phyloP scores from a whole-genome alignment of 1,284 basidiomycete species.

The Golubevia sp. region DNA sequence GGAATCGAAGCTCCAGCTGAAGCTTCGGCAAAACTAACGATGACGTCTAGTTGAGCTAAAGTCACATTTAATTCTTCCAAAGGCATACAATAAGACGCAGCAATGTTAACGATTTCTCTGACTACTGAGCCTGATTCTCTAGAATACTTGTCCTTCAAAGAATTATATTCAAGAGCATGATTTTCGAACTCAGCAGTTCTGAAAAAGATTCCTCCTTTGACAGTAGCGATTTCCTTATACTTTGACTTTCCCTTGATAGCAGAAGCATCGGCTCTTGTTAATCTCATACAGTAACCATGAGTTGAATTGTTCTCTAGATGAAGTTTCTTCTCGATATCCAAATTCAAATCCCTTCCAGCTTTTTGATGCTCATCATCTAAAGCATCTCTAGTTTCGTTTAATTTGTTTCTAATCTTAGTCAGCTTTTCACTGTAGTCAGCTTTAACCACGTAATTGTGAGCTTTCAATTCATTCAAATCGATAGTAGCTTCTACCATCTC shows the following conservation, averaged over 20 bases:
- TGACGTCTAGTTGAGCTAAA: slow-evolving; percentile 88
- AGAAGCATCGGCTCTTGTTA: slow-evolving; percentile 77
- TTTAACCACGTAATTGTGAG: slow-evolving; percentile 89
- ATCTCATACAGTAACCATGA: slow-evolving; percentile 90
- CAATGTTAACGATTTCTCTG: slow-evolving; percentile 90
- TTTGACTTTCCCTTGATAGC: slow-evolving; percentile 72
- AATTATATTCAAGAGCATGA: slow-evolving; percentile 75
- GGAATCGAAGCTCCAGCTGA: slow-evolving; percentile 82
- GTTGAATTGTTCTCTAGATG: slow-evolving; percentile 89
- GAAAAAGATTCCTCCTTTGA: slow-evolving; percentile 88
- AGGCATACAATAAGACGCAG: slow-evolving; percentile 78
- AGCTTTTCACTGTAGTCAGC: slow-evolving; percentile 84
- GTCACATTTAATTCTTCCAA: slow-evolving; percentile 85
- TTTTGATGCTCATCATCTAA: slow-evolving; percentile 81
- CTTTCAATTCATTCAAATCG: slow-evolving; percentile 81
- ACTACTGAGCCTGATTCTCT: slow-evolving; percentile 81
- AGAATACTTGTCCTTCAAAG: slow-evolving; percentile 73
- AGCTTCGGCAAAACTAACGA: slow-evolving; percentile 87
- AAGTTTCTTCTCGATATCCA: slow-evolving; percentile 94
- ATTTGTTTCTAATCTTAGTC: slow-evolving; percentile 72
- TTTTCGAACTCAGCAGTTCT: slow-evolving; percentile 79
- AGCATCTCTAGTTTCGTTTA: slow-evolving; percentile 75
- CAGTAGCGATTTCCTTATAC: slow-evolving; percentile 83
- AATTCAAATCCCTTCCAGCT: slow-evolving; percentile 74
- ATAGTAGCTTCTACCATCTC: slow-evolving; percentile 97